Conservation (phyloP, 2,329 filamentous ascomycete species). For the Fusarium camptoceras region DNA sequence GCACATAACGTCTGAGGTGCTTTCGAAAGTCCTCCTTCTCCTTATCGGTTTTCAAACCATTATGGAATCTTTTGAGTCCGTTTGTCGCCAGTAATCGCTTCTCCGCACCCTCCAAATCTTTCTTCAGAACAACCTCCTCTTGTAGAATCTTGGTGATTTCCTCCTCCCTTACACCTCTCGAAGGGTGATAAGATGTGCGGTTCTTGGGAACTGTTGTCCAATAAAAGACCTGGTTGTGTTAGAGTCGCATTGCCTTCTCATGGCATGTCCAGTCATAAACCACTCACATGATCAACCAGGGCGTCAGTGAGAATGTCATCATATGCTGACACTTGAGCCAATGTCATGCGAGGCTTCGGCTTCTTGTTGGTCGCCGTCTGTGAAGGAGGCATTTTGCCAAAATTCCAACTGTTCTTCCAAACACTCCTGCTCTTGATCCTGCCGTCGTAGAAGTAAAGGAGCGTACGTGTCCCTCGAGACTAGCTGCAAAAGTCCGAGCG, state of each 20-base stretch:
- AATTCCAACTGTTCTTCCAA: not conserved
- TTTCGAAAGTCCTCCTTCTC: slow-evolving; percentile 88
- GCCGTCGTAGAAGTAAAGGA: slow-evolving; percentile 32
- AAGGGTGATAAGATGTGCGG: slow-evolving; percentile 84
- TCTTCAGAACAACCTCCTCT: slow-evolving; percentile 76
- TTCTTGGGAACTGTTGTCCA: slow-evolving; percentile 98
- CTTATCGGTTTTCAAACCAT: slow-evolving; percentile 75
- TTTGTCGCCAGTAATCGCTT: slow-evolving; percentile 76
- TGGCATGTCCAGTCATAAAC: slow-evolving; percentile 7
- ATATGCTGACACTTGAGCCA: slow-evolving; percentile 89
- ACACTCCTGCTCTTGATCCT: not conserved
- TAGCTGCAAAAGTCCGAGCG: slow-evolving; percentile 27
- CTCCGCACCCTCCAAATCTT: slow-evolving; percentile 78
- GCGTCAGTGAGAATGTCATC: slow-evolving; percentile 97
- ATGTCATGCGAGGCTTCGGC: slow-evolving; percentile 81
- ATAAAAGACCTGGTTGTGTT: slow-evolving; percentile 76
- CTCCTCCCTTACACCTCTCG: slow-evolving; percentile 78
- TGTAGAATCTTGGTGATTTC: slow-evolving; percentile 72
- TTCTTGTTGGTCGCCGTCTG: slow-evolving; percentile 62
- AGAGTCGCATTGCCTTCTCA: slow-evolving; percentile 28
- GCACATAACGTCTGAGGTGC: slow-evolving; percentile 90
- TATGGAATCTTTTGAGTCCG: slow-evolving; percentile 78
- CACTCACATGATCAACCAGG: slow-evolving; percentile 90
- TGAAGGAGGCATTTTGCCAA: slow-evolving; percentile 52
- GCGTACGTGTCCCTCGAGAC: slow-evolving; percentile 37